Conservation (phyloP, 129 eudicot genomes). For the Silybum marianum region DNA sequence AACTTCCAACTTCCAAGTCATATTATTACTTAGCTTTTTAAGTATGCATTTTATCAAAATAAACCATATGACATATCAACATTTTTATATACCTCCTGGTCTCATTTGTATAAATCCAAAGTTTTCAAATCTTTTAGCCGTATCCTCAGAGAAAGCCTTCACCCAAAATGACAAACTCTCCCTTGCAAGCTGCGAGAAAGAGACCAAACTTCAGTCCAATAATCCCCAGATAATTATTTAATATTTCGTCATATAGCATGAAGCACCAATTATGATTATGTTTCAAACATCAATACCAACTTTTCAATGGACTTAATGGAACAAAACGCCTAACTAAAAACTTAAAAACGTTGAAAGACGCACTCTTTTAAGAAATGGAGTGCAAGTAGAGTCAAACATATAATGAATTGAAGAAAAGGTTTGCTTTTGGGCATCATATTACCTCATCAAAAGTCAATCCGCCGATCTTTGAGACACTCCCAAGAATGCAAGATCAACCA, state of each 20-base stretch:
- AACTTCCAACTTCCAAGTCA: not conserved
- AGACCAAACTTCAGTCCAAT: slow-evolving; percentile 10
- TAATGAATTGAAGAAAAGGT: too few species aligned
- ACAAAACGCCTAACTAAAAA: not conserved
- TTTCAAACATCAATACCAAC: not conserved
- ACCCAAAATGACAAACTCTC: too few species aligned
- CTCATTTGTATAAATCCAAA: too few species aligned
- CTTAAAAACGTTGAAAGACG: not conserved
- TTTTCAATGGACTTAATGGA: not conserved
- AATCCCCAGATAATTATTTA: not conserved
- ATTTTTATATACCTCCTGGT: slow-evolving; percentile 74
- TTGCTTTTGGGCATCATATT: too few species aligned
- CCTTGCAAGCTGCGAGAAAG: slow-evolving; percentile 69
- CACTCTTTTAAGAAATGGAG: too few species aligned
- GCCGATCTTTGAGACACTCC: too few species aligned
- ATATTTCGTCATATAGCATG: not conserved
- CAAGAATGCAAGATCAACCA: too few species aligned
- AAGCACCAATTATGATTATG: not conserved
- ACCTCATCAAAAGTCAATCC: too few species aligned
- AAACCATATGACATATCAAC: not conserved
- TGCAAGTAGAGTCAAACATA: too few species aligned
- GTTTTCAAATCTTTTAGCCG: too few species aligned
- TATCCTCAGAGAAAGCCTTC: too few species aligned
- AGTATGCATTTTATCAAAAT: not conserved
- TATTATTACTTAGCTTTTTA: not conserved